Conservation (phyloP, 805 yeast species). For the Yamadazyma ubonensis region DNA sequence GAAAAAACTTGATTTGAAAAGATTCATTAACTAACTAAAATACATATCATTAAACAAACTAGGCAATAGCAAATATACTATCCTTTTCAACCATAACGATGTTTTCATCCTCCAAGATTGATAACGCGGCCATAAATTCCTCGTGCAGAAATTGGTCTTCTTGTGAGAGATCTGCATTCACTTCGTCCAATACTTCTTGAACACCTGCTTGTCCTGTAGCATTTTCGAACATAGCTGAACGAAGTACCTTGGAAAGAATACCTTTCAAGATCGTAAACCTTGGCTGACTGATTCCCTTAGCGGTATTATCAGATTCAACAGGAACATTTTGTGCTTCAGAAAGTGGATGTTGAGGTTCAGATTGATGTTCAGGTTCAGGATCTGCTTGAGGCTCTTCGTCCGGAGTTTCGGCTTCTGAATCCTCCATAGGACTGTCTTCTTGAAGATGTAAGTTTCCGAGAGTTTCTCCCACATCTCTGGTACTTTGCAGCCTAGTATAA, state of each 20-base stretch:
- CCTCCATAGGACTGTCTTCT: conserved; percentile 17
- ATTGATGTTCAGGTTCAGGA: not conserved
- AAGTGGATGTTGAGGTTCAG: conserved; percentile 21
- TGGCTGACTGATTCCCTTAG: conserved; percentile 30
- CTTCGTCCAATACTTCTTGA: conserved; percentile 29
- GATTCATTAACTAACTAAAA: conserved; percentile 1
- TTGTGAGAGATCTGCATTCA: conserved; percentile 38
- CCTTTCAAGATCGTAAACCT: conserved; percentile 31
- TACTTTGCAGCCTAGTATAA: conserved; percentile 12
- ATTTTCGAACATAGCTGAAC: conserved; percentile 33
- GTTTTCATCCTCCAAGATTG: conserved; percentile 35
- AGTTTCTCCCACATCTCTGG: conserved; percentile 22
- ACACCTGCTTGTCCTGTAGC: conserved; percentile 31
- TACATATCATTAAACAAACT: conserved; percentile 12
- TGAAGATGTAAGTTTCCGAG: conserved; percentile 31
- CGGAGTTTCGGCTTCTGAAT: conserved; percentile 14
- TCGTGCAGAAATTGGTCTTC: conserved; percentile 34
- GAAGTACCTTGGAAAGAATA: conserved; percentile 30
- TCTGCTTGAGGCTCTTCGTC: conserved; percentile 6
- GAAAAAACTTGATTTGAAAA: no score
- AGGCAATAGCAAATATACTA: conserved; percentile 34
- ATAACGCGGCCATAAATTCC: conserved; percentile 34
- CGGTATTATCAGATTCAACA: conserved; percentile 9
- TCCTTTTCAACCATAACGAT: conserved; percentile 39
- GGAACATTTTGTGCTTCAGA: conserved; percentile 18